A percentile compares a stretch with the other conserved stretches of the same genome.
phyloP scores from a whole-genome alignment of 2,329 filamentous ascomycete genomes.

The Calonectria fujianensis region DNA sequence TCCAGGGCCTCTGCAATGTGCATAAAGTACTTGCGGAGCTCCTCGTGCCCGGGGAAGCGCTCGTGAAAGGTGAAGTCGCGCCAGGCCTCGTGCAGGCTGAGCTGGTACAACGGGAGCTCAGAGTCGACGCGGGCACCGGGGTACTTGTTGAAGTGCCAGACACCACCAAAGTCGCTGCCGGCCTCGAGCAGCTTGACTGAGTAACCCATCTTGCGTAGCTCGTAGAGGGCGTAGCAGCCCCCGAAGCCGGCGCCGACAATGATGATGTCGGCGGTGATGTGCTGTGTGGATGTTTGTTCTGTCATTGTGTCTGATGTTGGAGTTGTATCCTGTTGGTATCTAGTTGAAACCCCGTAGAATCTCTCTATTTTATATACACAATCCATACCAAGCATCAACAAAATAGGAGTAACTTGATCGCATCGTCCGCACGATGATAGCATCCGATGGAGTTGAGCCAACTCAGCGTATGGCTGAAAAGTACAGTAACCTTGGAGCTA shows the following conservation, averaged over 20 bases:
- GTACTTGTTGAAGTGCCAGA: constrained; percentile 61
- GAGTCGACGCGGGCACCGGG: constrained; percentile 60
- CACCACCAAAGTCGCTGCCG: constrained; percentile 47
- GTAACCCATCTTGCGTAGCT: constrained; percentile 17
- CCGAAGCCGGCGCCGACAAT: constrained; percentile 29
- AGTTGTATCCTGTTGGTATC: neutral
- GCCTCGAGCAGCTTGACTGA: constrained; percentile 24
- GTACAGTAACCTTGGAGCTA: neutral
- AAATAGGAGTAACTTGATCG: neutral
- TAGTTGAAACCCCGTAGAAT: neutral
- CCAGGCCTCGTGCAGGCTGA: constrained; percentile 61
- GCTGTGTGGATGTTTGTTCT: neutral
- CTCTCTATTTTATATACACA: neutral
- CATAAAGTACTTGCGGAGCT: constrained; percentile 64
- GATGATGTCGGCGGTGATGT: constrained; percentile 17
- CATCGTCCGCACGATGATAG: neutral
- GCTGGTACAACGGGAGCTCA: constrained; percentile 54
- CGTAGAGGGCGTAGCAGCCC: constrained; percentile 13
- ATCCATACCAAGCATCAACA: neutral
- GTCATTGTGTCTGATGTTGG: neutral
- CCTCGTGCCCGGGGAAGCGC: constrained; percentile 56
- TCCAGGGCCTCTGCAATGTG: constrained; percentile 54
- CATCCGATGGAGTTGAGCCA: neutral
- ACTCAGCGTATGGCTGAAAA: neutral
- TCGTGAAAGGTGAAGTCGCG: constrained; percentile 58